Percentiles rank a stretch among this genome's conserved stretches.
phyloP scores from a whole-genome alignment of 306 rosid genomes.

The Inga leiocalycina region DNA sequence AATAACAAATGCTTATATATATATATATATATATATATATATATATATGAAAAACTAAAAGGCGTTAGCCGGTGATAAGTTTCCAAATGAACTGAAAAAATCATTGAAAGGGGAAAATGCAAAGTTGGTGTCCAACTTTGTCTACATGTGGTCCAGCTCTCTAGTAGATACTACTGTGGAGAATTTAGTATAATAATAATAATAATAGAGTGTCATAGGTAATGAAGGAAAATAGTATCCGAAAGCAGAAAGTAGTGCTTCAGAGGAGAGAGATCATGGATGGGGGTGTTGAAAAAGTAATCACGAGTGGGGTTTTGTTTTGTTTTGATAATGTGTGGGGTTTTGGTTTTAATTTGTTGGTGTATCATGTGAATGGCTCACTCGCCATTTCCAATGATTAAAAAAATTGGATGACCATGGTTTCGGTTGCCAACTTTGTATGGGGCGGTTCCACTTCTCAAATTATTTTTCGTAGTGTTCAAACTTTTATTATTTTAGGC shows the following conservation, averaged over 20 bases:
- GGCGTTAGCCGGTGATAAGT: background rate
- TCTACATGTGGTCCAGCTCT: background rate
- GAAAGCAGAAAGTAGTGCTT: background rate
- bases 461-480: background rate
- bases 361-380: background rate
- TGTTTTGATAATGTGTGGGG: background rate
- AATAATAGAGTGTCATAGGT: background rate
- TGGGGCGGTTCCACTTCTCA: conserved; percentile 18
- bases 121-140: background rate
- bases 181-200: background rate
- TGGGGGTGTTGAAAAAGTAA: background rate
- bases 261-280: background rate
- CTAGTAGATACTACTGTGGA: background rate
- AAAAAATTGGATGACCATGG: background rate
- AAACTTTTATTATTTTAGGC: conserved; percentile 26
- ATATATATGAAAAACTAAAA: no score
- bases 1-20: no score
- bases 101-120: background rate
- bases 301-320: background rate
- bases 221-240: background rate
- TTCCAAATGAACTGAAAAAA: background rate
- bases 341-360: background rate
- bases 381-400: background rate
- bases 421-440: conserved; percentile 44
- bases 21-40: no score